These are phyloP conservation scores for Prunus yedoensis DNA, from an alignment of 331 rosid species.

Conservation along the genomic window DNA sequence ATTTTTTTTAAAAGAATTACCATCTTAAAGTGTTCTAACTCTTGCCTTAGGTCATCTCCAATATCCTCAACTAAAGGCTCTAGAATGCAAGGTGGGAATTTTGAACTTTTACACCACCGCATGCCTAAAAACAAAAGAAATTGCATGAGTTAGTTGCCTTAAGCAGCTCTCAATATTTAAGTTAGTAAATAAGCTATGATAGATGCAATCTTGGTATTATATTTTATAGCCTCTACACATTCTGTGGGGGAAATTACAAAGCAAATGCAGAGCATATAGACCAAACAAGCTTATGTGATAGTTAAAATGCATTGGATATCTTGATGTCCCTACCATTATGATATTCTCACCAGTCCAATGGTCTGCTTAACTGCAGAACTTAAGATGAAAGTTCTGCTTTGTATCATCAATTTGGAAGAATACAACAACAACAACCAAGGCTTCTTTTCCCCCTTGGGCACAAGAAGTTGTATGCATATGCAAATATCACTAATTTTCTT, in stretches of 20 bases:
- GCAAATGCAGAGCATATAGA: not conserved
- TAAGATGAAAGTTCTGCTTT: not conserved
- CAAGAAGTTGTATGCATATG: not conserved
- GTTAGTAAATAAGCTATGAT: not conserved
- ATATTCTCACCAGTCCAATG: not conserved
- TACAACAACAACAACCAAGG: not conserved
- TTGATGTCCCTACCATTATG: not conserved
- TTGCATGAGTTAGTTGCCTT: not conserved
- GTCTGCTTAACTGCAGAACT: not conserved
- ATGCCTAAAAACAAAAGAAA: conserved; percentile 20
- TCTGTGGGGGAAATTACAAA: not conserved
- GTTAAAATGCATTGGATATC: not conserved
- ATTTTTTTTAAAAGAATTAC: too few relatives aligned
- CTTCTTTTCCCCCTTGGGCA: not conserved
- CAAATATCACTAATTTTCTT: not conserved
- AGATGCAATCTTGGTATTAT: not conserved
- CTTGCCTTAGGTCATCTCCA: conserved; percentile 26
- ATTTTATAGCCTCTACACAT: not conserved
- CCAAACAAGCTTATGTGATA: not conserved
- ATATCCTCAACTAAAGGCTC: conserved; percentile 18
- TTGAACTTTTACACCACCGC: conserved; percentile 18
- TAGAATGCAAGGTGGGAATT: not conserved
- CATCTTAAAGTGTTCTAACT: conserved; percentile 29
- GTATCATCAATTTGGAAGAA: not conserved
- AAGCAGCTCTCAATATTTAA: not conserved